Base-by-base conservation (phyloP, 441 rosid genomes). In the Erodium texanum region DNA sequence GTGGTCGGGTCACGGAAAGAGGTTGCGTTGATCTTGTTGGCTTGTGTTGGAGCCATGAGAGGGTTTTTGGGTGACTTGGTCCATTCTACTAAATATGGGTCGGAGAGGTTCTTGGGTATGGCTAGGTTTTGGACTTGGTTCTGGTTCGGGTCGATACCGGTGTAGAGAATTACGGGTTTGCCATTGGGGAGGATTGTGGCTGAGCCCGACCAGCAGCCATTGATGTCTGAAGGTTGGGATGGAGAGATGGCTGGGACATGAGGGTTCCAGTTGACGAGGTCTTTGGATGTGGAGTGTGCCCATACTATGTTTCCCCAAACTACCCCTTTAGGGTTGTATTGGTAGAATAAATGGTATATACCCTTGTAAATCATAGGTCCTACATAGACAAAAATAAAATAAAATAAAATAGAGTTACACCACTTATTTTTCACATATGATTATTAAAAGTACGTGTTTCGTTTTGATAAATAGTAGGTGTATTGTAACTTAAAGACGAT, bases 1-100 rank as follows among this genome's bases (percentile, higher is more conserved):
- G 98, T 88, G 52, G 92, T 87, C 7, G 92, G 98, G 71, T 93
- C 98, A 34, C 98, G 75, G 50, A 92, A 92, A 9, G 92, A 82
- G 74, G 77, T 80, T 0, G 87, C 52, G 64, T 87, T 83, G 69
- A 87, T 81, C 16, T 69, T 78, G 67, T 89, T 89, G 14, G 61
- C 24, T 14, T 74, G 64, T 7, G 77, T 73, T 36, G 93, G 89
- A 50, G 80, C 79, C 88, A 90, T 87, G 16, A 87, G 8, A 0
- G 96, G 98, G 64, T 90, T 92, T 8, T 59, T 36, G 4, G 78
- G 70, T 0, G 84, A 73, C 56, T 92, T 92, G 7, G 41, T 70
- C 97, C 96, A 92, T 59, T 86, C 83, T 16, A 32, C 15, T 15
- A 90, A 90, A 24, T 72, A 82, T 0, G 90, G 87, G 75, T 88